Evolutionary conservation across 768 basidiomycete species (phyloP).

Genomic region (Leccinellum luteum): DNA sequence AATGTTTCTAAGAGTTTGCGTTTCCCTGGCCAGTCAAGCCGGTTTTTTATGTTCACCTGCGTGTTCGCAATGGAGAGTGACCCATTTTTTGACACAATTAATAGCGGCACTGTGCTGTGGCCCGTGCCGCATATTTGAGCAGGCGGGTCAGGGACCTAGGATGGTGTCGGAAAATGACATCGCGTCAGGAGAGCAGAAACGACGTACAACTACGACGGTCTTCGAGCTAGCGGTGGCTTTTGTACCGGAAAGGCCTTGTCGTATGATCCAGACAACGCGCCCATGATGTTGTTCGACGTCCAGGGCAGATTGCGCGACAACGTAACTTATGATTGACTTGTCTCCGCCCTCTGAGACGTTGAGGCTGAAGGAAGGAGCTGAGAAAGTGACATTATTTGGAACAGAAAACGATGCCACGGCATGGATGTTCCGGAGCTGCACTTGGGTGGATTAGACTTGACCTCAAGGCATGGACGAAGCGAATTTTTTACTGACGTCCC

Average conservation of each 20-base stretch:
- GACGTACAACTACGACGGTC: constrained; percentile 44
- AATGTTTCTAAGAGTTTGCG: constrained; percentile 29
- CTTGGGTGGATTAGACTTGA: constrained; percentile 8
- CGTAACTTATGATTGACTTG: constrained; percentile 51
- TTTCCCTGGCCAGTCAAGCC: constrained; percentile 26
- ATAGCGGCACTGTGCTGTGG: constrained; percentile 22
- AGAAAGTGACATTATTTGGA: constrained; percentile 61
- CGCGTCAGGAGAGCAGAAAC: not conserved
- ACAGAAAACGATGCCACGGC: constrained; percentile 67
- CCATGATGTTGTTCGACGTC: constrained; percentile 43
- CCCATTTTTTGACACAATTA: constrained; percentile 36
- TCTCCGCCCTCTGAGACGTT: constrained; percentile 31
- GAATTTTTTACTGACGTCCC: constrained; percentile 54
- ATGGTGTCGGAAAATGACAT: constrained; percentile 2
- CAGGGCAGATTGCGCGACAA: constrained; percentile 47
- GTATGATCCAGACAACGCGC: constrained; percentile 62
- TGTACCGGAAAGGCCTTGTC: constrained; percentile 45
- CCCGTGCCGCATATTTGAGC: constrained; percentile 36
- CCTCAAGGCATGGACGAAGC: not conserved
- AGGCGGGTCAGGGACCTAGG: constrained; percentile 45
- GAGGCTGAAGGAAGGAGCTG: constrained; percentile 54
- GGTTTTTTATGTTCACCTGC: constrained; percentile 26
- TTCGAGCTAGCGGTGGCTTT: constrained; percentile 35
- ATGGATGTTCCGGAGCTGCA: constrained; percentile 62
- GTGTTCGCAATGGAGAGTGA: constrained; percentile 31